Conservation (phyloP, 768 basidiomycete genomes). For the Inosperma sp. region DNA sequence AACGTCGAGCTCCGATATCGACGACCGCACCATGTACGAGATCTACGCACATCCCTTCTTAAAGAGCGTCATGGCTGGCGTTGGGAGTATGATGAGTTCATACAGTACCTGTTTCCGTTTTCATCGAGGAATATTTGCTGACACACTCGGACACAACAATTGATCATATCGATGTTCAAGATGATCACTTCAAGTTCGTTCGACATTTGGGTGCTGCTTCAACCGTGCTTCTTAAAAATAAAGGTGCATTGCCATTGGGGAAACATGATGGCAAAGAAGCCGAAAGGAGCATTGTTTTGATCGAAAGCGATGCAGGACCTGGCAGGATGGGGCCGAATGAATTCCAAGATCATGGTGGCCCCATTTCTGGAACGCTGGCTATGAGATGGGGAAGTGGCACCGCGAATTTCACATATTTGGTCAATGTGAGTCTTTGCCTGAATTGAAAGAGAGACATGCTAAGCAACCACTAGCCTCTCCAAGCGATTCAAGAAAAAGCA, state of each 20-base stretch:
- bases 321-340: slow-evolving; percentile 65
- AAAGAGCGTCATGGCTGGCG: slow-evolving; percentile 69
- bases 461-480: slow-evolving; percentile 64
- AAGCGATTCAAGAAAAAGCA: slow-evolving; percentile 75
- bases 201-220: slow-evolving; percentile 70
- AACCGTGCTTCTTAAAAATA: slow-evolving; percentile 75
- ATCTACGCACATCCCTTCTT: slow-evolving; percentile 69
- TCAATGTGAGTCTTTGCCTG: slow-evolving; percentile 70
- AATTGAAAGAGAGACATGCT: too few species aligned
- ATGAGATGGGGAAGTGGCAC: slow-evolving; percentile 95
- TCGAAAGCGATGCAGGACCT: slow-evolving; percentile 65
- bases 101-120: slow-evolving; percentile 48
- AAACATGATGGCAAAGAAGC: slow-evolving; percentile 13
- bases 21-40: slow-evolving; percentile 77
- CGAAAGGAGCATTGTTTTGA: slow-evolving; percentile 49
- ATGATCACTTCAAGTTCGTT: slow-evolving; percentile 61
- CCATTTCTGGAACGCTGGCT: slow-evolving; percentile 63
- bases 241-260: slow-evolving; percentile 49
- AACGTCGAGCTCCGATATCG: slow-evolving; percentile 57
- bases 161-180: slow-evolving; percentile 63
- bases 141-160: slow-evolving; percentile 46
- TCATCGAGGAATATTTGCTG: not conserved
- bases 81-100: slow-evolving; percentile 70
- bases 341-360: slow-evolving; percentile 58
- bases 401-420: slow-evolving; percentile 69